Evolutionary conservation across 306 rosid species (phyloP).

Genomic region (Elaeagnus macrophylla): DNA sequence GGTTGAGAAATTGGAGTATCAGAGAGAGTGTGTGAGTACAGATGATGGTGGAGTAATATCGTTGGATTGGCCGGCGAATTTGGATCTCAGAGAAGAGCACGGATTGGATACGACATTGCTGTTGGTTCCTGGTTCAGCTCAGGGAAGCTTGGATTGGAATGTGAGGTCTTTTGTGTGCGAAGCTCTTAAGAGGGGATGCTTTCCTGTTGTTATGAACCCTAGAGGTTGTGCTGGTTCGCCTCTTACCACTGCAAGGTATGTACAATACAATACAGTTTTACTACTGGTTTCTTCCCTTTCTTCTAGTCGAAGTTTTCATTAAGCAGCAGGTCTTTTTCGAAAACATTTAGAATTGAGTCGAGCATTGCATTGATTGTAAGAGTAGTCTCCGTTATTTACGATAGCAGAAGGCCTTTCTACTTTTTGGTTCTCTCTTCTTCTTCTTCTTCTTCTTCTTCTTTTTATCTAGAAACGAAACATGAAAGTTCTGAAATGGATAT

Average conservation of each 20-base stretch:
- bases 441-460: no score
- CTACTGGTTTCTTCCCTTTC: no score
- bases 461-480: no score
- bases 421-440: no score
- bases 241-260: constrained; percentile 80
- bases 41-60: constrained; percentile 81
- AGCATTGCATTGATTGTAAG: no score
- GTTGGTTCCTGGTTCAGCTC: constrained; percentile 77
- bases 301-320: no score
- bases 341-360: no score
- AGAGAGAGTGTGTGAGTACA: constrained; percentile 59
- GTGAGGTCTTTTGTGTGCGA: constrained; percentile 50
- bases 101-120: constrained; percentile 82
- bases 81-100: constrained; percentile 67
- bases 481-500: no score
- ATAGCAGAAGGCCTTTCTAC: no score
- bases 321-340: no score
- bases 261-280: no score
- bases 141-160: constrained; percentile 61
- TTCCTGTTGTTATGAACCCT: constrained; percentile 93
- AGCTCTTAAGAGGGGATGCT: constrained; percentile 61
- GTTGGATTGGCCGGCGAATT: constrained; percentile 82
- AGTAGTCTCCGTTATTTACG: no score
- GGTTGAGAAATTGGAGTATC: constrained; percentile 44
- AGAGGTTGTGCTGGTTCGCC: constrained; percentile 93